Evolutionary conservation across 495 filamentous ascomycete species (phyloP).

Genomic region (Annulohypoxylon moriforme): DNA sequence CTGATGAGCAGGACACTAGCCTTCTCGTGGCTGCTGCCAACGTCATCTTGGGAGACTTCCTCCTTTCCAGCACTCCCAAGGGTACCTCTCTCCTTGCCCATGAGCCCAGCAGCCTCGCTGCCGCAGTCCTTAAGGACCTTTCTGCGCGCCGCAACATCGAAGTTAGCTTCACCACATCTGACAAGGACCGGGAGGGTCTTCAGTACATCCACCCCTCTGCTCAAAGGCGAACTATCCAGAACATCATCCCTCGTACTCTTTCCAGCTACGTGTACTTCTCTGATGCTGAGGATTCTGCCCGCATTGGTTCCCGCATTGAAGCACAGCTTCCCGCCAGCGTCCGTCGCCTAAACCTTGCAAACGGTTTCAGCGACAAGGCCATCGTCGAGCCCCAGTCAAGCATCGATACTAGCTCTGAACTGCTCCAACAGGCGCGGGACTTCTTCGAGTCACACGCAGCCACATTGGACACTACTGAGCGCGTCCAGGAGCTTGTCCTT

Average conservation of each 20-base stretch:
- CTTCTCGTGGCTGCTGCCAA: slow-evolving; percentile 2
- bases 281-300: slow-evolving; percentile 4
- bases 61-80: slow-evolving; percentile 1
- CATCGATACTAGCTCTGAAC: background rate
- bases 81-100: slow-evolving; percentile 9
- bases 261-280: slow-evolving; percentile 14
- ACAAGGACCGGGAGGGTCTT: background rate
- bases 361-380: slow-evolving; percentile 8
- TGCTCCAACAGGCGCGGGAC: slow-evolving; percentile 12
- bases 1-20: slow-evolving; percentile 9
- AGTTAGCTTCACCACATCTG: slow-evolving; percentile 1
- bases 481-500: slow-evolving; percentile 4
- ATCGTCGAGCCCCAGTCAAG: slow-evolving; percentile 6
- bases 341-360: slow-evolving; percentile 6
- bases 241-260: background rate
- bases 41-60: background rate
- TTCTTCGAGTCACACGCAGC: slow-evolving; percentile 6
- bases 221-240: slow-evolving; percentile 10
- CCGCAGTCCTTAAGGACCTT: slow-evolving; percentile 1
- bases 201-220: slow-evolving; percentile 12
- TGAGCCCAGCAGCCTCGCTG: background rate
- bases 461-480: slow-evolving; percentile 9
- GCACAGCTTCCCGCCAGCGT: background rate
- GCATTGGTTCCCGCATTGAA: background rate
- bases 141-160: background rate